Evolutionary conservation across 208 protist species (phyloP).

Genomic region (Acanthamoeba lenticulata): DNA sequence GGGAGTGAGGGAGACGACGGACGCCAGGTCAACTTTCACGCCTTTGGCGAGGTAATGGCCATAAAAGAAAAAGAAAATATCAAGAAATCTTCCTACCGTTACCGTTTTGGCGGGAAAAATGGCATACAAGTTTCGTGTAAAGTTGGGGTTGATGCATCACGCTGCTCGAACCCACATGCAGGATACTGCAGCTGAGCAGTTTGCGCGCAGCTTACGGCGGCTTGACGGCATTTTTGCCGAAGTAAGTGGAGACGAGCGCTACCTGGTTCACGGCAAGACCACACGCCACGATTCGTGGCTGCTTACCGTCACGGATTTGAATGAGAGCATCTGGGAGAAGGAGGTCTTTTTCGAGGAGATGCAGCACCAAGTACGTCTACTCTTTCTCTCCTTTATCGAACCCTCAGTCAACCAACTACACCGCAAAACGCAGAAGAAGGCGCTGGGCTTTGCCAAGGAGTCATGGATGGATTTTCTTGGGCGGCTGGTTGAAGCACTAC

Average conservation of each 20-base stretch:
- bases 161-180: no score
- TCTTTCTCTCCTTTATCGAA: background rate
- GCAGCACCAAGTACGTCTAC: background rate
- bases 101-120: no score
- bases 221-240: constrained; percentile 44
- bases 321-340: constrained; percentile 52
- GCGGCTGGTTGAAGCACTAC: background rate
- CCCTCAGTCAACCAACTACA: no score
- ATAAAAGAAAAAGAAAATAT: no score
- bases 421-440: constrained; percentile 46
- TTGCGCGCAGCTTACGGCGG: background rate
- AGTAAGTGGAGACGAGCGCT: constrained; percentile 49
- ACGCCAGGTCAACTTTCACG: no score
- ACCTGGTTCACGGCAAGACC: background rate
- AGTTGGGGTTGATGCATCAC: no score
- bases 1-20: background rate
- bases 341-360: constrained; percentile 63
- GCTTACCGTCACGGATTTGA: constrained; percentile 41
- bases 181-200: background rate
- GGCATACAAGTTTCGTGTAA: no score
- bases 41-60: no score
- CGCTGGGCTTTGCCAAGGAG: background rate
- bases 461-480: background rate
- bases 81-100: no score
- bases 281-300: constrained; percentile 26